A percentile compares a stretch with the other conserved stretches of the same genome.
Conservation (phyloP, 2,329 filamentous ascomycete genomes). For the Macroventuria anomochaeta region DNA sequence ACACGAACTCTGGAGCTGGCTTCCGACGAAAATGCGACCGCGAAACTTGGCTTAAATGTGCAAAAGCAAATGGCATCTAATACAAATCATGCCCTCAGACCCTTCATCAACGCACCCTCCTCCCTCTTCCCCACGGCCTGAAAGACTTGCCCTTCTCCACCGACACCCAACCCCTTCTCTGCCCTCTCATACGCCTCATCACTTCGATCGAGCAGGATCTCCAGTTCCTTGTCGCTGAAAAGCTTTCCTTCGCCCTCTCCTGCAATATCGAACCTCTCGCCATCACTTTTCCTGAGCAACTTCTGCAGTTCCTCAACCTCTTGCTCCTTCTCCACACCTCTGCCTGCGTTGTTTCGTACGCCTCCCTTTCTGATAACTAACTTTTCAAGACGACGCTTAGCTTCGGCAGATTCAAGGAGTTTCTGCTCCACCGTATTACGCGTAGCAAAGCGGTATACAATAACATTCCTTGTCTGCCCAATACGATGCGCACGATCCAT, state of each 20-base stretch:
- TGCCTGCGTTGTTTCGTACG: conserved; percentile 64
- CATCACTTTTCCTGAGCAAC: conserved; percentile 67
- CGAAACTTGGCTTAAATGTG: too few relatives aligned
- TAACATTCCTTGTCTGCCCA: conserved; percentile 87
- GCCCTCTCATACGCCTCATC: conserved; percentile 73
- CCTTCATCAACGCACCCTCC: conserved; percentile 58
- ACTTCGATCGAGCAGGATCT: conserved; percentile 77
- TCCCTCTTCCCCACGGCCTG: conserved; percentile 81
- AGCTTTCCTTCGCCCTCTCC: conserved; percentile 67
- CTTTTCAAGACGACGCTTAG: conserved; percentile 90
- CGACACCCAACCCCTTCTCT: conserved; percentile 77
- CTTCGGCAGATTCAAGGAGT: conserved; percentile 84
- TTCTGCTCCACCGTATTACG: conserved; percentile 91
- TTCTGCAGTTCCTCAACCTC: conserved; percentile 57
- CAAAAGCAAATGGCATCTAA: background rate
- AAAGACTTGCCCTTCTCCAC: conserved; percentile 65
- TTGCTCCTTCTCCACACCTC: conserved; percentile 46
- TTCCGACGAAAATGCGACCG: too few relatives aligned
- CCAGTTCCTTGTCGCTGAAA: conserved; percentile 76
- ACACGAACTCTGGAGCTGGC: too few relatives aligned
- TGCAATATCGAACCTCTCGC: conserved; percentile 65
- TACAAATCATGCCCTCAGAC: conserved; percentile 51
- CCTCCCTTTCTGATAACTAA: conserved; percentile 91
- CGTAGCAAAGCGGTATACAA: conserved; percentile 92
- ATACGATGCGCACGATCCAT: conserved; percentile 96